Base-by-base conservation (phyloP, 257 asterid species). In the Avicennia marina region DNA sequence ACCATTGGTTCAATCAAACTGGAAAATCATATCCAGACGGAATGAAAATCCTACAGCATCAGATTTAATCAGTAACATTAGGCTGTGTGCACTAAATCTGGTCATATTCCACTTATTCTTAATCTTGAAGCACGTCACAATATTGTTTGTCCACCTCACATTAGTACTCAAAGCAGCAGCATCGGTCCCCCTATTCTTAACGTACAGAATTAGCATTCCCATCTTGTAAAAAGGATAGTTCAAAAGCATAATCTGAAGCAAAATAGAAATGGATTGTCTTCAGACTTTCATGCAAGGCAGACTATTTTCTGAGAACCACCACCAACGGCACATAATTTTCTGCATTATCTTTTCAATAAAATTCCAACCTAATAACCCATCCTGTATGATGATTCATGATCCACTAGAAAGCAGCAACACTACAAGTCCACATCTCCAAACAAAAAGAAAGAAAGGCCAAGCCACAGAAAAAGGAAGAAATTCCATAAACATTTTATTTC, bases 401-500 rank as follows among this genome's bases (percentile, higher is more conserved):
- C 75, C 75, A 69, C 65, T 56, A 62, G 15, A 34, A 58, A 65
- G 11, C 59, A 56, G 59, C 70, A 45, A 47, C 58, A 54, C 21
- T 57, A 51, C 29, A 67, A 31, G 18, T 7, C 17, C 21, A 29
- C 11, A 15, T 26, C n/a, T 11, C 8, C n/a, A 38, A 7, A 41
- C 27, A 18, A 7, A 34, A 4, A 29, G 8, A 7, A 32, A 54
- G 17, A 29, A 29, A 4, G 4, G 4, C 8, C 4, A 29, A 29
- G 34, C 8, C 34, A 4, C 34, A 29, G 34, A 29, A 29, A 49
- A 32, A 26, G 43, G 13, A 54, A 32, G n/a, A 62, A 59, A 56
- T 55, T 69, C 62, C 40, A n/a, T 16, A 51, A 20, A 55, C 24
- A 27, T 11, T 38, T 7, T 13, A 56, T 48, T 29, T 41, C 60